Evolutionary conservation across 345 rosid species (phyloP), one percentile per base, ranked within the genome.

Genomic region (Murraya koenigii): DNA sequence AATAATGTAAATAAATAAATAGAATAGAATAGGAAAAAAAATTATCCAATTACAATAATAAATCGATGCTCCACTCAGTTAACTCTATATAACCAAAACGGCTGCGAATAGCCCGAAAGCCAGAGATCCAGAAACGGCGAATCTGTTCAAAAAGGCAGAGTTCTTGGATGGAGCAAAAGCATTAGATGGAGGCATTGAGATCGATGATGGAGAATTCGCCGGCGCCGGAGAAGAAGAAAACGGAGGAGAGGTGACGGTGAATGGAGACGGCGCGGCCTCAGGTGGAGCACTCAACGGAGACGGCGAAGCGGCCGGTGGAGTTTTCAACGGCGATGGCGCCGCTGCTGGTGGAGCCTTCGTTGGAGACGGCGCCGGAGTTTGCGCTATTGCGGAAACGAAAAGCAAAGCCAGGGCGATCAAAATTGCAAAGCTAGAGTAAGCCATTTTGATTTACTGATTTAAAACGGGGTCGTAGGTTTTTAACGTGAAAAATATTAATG

Each of bases 51-150:
- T 58, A 23, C 26, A 1, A n/a, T 4, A 23, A 22, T 4, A 25
- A 23, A 23, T 13, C 28, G 44, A 10, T 44, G 22, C n/a, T 58
- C 23, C 56, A 41, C 72, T 15, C 49, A 19, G 23, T 3, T n/a
- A 32, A 28, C 54, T 54, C 77, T 82, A 78, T 56, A 82, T 49
- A 32, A 75, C 30, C 61, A 82, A 71, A 79, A 71, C 77, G 63
- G 76, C 75, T 59, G 75, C 75, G 8, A 79, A 54, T 5, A 79
- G 14, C 10, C 75, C 79, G 33, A 61, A 23, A 28, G 68, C 65
- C 6, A 68, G 25, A 7, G 71, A 17, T 38, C 80, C 78, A 32
- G 66, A 20, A 54, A 60, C 58, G 8, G 61, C 26, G 8, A 76
- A 11, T 25, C 69, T 44, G n/a, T 64, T 75, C 23, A 59, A 75